A percentile compares a stretch with the other conserved stretches of the same genome.
Conservation (phyloP, 139 green algal genomes). For the Volvox reticuliferus region DNA sequence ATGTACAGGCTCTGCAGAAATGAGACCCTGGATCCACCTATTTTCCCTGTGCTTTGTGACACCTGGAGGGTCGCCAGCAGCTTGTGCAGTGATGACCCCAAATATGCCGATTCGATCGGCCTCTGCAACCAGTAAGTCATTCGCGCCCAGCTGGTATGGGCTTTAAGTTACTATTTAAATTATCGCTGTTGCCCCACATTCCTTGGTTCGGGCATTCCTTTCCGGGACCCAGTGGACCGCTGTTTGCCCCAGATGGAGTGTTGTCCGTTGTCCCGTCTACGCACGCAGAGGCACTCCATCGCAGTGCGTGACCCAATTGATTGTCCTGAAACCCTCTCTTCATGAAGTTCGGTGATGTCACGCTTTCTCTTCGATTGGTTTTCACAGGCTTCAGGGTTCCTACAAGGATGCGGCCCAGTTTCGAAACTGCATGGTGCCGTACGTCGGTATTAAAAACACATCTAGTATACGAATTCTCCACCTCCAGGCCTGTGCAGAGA, state of each 20-base stretch:
- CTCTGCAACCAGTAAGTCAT: constrained; percentile 6
- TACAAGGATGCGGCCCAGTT: constrained; percentile 5
- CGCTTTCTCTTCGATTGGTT: too few species aligned
- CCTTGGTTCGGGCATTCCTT: too few species aligned
- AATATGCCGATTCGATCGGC: background rate
- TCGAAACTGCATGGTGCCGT: constrained; percentile 18
- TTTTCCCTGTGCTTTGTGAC: constrained; percentile 6
- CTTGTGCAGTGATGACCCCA: constrained; percentile 27
- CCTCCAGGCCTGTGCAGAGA: background rate
- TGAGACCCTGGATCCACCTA: background rate
- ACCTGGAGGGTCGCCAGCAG: constrained; percentile 28
- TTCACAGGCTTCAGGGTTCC: background rate
- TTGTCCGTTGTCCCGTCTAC: too few species aligned
- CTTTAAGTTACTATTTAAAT: too few species aligned
- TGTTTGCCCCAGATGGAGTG: too few species aligned
- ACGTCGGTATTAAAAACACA: background rate
- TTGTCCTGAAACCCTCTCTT: too few species aligned
- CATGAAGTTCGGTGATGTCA: too few species aligned
- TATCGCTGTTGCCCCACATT: too few species aligned
- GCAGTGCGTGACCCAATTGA: too few species aligned
- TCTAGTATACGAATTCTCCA: background rate
- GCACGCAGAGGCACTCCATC: too few species aligned
- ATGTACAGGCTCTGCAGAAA: constrained; percentile 35
- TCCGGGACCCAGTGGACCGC: too few species aligned
- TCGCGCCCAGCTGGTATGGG: too few species aligned